Evolutionary conservation across 1,284 basidiomycete species (phyloP).

Genomic region (Puccinia horiana): DNA sequence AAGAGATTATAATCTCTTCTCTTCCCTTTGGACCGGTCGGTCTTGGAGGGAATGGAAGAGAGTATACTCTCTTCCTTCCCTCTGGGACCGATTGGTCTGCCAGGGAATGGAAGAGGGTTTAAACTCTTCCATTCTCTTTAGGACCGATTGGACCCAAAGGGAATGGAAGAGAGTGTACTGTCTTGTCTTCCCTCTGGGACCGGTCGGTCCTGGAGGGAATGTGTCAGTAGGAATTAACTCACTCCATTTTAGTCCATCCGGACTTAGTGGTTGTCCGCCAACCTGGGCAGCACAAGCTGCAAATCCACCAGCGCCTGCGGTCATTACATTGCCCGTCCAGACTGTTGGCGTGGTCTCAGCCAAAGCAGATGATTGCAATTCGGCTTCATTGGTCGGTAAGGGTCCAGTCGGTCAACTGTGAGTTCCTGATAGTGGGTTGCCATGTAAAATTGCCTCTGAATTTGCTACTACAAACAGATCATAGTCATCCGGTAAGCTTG

Average conservation of each 20-base stretch:
- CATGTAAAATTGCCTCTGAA: constrained; percentile 47
- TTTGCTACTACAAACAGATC: constrained; percentile 45
- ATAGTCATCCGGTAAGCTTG: constrained; percentile 45
- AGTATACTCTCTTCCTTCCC: too few relatives aligned
- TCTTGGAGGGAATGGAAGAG: too few relatives aligned
- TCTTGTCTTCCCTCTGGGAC: too few relatives aligned
- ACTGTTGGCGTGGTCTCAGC: constrained; percentile 49
- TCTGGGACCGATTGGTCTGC: too few relatives aligned
- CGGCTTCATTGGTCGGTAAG: constrained; percentile 1
- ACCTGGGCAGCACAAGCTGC: constrained; percentile 54
- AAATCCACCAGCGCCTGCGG: constrained; percentile 55
- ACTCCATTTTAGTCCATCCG: constrained; percentile 52
- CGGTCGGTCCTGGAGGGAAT: too few relatives aligned
- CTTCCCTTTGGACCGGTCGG: too few relatives aligned
- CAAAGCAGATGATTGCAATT: constrained; percentile 3
- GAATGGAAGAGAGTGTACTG: too few relatives aligned
- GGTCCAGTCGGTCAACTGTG: neutral
- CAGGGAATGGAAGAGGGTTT: too few relatives aligned
- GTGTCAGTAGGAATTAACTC: constrained; percentile 54
- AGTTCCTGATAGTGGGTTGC: constrained; percentile 25
- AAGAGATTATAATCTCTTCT: too few relatives aligned
- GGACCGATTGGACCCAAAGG: too few relatives aligned
- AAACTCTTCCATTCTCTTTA: too few relatives aligned
- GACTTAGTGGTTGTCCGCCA: constrained; percentile 54
- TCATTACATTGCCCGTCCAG: constrained; percentile 55